Evolutionary conservation across 306 rosid genomes (phyloP).

Genomic region (Dryas alaskensis): DNA sequence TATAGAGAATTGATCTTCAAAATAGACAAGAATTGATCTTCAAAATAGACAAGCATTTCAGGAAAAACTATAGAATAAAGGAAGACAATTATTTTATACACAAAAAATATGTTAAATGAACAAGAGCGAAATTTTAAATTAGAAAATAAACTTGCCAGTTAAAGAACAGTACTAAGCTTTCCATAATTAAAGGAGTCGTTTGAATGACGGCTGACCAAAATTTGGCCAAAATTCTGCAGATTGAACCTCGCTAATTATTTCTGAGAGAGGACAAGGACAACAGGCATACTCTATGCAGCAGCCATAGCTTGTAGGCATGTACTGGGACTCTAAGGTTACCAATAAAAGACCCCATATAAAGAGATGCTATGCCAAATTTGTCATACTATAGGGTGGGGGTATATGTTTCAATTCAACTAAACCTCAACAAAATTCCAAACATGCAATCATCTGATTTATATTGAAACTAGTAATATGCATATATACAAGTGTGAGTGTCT

Average conservation of each 20-base stretch:
- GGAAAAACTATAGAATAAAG: background rate
- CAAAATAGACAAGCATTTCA: background rate
- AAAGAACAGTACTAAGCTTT: background rate
- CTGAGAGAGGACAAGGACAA: no score
- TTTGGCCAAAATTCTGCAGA: background rate
- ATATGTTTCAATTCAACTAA: background rate
- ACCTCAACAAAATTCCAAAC: background rate
- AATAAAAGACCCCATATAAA: background rate
- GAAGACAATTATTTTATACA: background rate
- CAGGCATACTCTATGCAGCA: no score
- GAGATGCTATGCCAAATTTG: background rate
- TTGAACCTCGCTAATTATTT: background rate
- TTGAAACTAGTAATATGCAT: background rate
- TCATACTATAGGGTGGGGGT: no score
- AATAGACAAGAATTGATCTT: background rate
- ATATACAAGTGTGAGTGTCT: background rate
- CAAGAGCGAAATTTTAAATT: no score
- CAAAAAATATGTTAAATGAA: no score
- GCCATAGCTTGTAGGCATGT: background rate
- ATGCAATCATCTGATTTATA: background rate
- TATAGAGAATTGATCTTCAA: background rate
- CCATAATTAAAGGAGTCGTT: background rate
- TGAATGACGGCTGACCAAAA: background rate
- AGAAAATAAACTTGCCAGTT: no score
- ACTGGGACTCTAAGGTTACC: no score